Conservation (phyloP, 2,329 filamentous ascomycete genomes). For the Zymoseptoria brevis region DNA sequence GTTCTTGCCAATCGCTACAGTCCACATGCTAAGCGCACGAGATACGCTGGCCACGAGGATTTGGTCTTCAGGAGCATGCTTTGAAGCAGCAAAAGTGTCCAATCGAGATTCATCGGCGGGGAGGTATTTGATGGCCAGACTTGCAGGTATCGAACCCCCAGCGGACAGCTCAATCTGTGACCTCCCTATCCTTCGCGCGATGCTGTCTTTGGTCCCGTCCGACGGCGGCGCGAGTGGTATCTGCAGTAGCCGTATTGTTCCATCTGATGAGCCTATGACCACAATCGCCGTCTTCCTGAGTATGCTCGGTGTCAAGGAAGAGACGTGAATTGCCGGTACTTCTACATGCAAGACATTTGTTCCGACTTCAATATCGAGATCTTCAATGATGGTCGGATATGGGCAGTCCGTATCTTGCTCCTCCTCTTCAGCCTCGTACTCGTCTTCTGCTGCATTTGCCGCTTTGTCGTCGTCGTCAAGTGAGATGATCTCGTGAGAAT, state of each 20-base stretch:
- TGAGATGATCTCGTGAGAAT: slow-evolving; percentile 44
- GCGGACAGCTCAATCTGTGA: slow-evolving; percentile 7
- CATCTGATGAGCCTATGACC: slow-evolving; percentile 49
- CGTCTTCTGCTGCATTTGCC: slow-evolving; percentile 23
- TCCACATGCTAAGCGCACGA: slow-evolving; percentile 17
- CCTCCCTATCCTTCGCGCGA: slow-evolving; percentile 6
- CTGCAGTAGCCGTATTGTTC: slow-evolving; percentile 47
- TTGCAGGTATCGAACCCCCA: slow-evolving; percentile 3
- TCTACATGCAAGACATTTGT: slow-evolving; percentile 47
- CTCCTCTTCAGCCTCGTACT: slow-evolving; percentile 49
- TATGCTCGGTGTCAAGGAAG: slow-evolving; percentile 8
- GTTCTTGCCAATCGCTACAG: slow-evolving; percentile 17
- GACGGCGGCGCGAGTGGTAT: slow-evolving; percentile 47
- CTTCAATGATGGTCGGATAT: slow-evolving; percentile 47
- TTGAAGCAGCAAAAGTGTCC: not conserved
- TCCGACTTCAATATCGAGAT: slow-evolving; percentile 48
- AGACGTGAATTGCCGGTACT: slow-evolving; percentile 35
- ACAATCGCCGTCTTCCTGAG: slow-evolving; percentile 39
- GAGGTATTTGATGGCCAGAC: slow-evolving; percentile 14
- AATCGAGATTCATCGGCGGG: slow-evolving; percentile 7
- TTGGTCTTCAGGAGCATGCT: slow-evolving; percentile 9
- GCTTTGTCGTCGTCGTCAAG: slow-evolving; percentile 50
- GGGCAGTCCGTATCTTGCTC: slow-evolving; percentile 51
- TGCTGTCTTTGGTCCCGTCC: slow-evolving; percentile 16
- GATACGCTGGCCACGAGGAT: slow-evolving; percentile 13